Evolutionary conservation across 1,284 basidiomycete species (phyloP).

Genomic region (Phlebopus sp.): DNA sequence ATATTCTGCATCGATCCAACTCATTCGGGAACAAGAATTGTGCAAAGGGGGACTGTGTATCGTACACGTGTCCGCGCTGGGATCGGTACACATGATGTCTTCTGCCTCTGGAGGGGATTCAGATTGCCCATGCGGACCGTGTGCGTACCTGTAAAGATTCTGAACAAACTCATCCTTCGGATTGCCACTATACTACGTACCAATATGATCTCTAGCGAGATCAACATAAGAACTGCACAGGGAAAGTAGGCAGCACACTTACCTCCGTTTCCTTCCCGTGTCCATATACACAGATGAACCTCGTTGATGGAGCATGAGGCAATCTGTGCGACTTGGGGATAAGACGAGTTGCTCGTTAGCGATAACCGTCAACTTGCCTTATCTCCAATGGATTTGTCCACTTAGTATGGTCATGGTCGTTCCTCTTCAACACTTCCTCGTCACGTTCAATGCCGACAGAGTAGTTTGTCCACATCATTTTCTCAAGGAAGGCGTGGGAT

Average conservation of each 20-base stretch:
- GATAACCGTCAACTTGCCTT: constrained; percentile 42
- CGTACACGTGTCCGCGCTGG: constrained; percentile 40
- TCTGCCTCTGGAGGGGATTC: constrained; percentile 50
- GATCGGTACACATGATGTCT: constrained; percentile 34
- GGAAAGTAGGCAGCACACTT: constrained; percentile 16
- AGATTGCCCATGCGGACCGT: constrained; percentile 68
- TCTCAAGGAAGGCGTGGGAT: constrained; percentile 41
- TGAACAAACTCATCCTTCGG: background rate
- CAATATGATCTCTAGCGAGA: constrained; percentile 70
- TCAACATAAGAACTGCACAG: constrained; percentile 3
- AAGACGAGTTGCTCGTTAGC: background rate
- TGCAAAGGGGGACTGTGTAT: constrained; percentile 50
- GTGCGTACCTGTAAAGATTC: constrained; percentile 55
- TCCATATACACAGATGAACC: constrained; percentile 92
- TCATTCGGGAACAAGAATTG: constrained; percentile 57
- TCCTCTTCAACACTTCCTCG: constrained; percentile 58
- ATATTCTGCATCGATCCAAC: constrained; percentile 84
- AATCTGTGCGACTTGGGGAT: constrained; percentile 44
- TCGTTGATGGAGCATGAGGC: constrained; percentile 92
- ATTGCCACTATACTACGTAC: constrained; percentile 33
- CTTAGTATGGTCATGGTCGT: constrained; percentile 72
- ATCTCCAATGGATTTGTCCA: constrained; percentile 97
- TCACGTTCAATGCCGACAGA: constrained; percentile 91
- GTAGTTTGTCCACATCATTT: constrained; percentile 90
- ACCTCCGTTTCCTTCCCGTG: constrained; percentile 97